A percentile compares a stretch with the other conserved stretches of the same genome.
Conservation (phyloP, 441 rosid species). For the Bocquillonia castaneifolia region DNA sequence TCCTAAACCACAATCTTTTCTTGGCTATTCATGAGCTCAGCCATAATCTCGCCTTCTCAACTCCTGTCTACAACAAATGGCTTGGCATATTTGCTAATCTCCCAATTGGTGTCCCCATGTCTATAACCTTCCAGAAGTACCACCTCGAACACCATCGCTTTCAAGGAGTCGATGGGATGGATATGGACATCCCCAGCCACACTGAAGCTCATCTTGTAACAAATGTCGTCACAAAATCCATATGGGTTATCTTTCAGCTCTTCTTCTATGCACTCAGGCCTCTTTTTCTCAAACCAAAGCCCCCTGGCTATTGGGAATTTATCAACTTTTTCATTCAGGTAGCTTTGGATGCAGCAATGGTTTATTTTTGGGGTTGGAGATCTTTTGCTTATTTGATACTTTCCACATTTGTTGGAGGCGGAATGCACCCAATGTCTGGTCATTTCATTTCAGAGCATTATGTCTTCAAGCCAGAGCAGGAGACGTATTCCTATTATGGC, state of each 20-base stretch:
- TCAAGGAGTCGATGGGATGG: slow-evolving; percentile 83
- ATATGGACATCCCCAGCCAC: slow-evolving; percentile 76
- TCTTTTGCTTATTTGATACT: slow-evolving; percentile 68
- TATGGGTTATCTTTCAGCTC: slow-evolving; percentile 81
- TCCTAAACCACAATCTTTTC: slow-evolving; percentile 87
- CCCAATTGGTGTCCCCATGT: slow-evolving; percentile 89
- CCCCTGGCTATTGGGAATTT: slow-evolving; percentile 83
- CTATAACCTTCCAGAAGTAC: slow-evolving; percentile 83
- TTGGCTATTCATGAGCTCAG: slow-evolving; percentile 88
- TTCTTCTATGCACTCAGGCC: slow-evolving; percentile 85
- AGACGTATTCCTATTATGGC: slow-evolving; percentile 84
- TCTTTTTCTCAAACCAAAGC: slow-evolving; percentile 78
- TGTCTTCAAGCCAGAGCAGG: slow-evolving; percentile 72
- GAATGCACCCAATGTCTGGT: slow-evolving; percentile 90
- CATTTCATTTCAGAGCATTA: slow-evolving; percentile 91
- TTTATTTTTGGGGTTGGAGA: slow-evolving; percentile 64
- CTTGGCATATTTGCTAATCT: slow-evolving; percentile 87
- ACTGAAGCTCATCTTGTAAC: slow-evolving; percentile 58
- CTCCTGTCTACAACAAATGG: slow-evolving; percentile 72
- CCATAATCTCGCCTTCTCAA: slow-evolving; percentile 86
- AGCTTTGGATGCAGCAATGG: slow-evolving; percentile 45
- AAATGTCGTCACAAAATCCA: slow-evolving; percentile 48
- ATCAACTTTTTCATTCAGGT: slow-evolving; percentile 51
- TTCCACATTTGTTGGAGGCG: slow-evolving; percentile 93
- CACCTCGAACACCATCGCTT: slow-evolving; percentile 91